Evolutionary conservation across 1,284 basidiomycete genomes (phyloP).

Genomic region (Irpex sp.): DNA sequence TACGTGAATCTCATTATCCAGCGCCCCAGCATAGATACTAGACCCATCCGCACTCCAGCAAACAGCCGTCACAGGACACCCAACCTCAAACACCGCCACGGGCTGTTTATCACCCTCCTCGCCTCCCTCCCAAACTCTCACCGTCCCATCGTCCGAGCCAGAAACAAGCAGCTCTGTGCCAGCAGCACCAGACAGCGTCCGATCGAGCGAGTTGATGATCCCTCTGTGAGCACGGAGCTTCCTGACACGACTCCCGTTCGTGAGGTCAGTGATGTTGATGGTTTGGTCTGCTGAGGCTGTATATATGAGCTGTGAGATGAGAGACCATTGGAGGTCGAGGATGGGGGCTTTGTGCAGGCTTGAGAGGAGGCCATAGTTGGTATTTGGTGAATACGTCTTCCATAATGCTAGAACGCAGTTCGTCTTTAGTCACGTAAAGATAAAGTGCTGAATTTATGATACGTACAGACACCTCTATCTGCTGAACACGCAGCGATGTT

Average conservation of each 20-base stretch:
- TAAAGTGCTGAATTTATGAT: background rate
- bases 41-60: conserved; percentile 89
- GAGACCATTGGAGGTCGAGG: conserved; percentile 79
- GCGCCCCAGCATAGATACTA: conserved; percentile 81
- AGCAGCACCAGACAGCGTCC: conserved; percentile 76
- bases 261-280: conserved; percentile 69
- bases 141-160: conserved; percentile 86
- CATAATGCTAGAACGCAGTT: conserved; percentile 54
- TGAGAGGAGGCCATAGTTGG: conserved; percentile 76
- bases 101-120: conserved; percentile 74
- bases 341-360: conserved; percentile 76
- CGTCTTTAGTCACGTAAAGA: background rate
- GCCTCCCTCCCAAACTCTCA: conserved; percentile 84
- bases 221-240: conserved; percentile 83
- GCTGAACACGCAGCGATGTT: conserved; percentile 82
- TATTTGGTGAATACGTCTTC: conserved; percentile 79
- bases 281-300: conserved; percentile 85
- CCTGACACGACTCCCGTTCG: conserved; percentile 71
- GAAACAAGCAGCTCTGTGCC: conserved; percentile 82
- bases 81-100: conserved; percentile 78
- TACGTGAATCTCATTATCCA: conserved; percentile 94
- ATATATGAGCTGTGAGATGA: conserved; percentile 67
- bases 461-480: conserved; percentile 75
- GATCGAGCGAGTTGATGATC: conserved; percentile 85
- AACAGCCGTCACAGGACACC: conserved; percentile 88